Base-by-base conservation (phyloP, 2,329 filamentous ascomycete genomes). In the Penicillium decumbens region DNA sequence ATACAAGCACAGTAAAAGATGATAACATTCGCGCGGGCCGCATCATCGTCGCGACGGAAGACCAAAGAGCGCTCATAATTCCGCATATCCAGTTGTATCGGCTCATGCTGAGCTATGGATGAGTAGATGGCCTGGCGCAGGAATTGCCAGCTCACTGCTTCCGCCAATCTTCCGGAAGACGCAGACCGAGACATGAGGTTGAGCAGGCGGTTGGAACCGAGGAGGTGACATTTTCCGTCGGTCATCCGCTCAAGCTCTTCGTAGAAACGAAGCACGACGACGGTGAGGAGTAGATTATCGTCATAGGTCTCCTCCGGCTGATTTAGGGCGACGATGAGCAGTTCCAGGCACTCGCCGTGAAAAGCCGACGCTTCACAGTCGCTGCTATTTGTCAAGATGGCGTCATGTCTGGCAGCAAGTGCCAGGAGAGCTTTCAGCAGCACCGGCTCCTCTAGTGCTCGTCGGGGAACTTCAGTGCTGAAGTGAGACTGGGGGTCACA, bases 251-350 rank as follows among this genome's bases (percentile, higher is more conserved):
- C 62, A 45, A 68, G 50, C 56, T 78, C 76, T 56, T 78, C 76
- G 47, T 78, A 76, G 9, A 77, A 64, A 0, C 76, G 70, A 27
- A 77, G 61, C 4, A 77, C 68, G 10, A 77, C 76, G 0, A 78
- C 75, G 0, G 75, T 73, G 1, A 75, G 70, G 1, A 78, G 63
- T 4, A 77, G 69, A 18, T 72, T 73, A 25, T 75, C 75, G 45
- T 75, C 73, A 57, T 72, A 75, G 2, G 68, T 69, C 1, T 70
- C 63, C 8, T 67, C 64, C 0, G 74, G 71, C 39, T 71, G 67
- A 6, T 72, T 67, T n/a, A 78, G 65, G 3, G 72, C 70, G 13
- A 70, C 64, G 3, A 77, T 76, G 6, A 78, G 66, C 8, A 75
- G 61, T 47, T 75, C 68, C 10, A 78, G 64, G 49, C 75, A 77